Evolutionary conservation across 2,329 filamentous ascomycete species (phyloP).

Genomic region (Exophiala alcalophila): DNA sequence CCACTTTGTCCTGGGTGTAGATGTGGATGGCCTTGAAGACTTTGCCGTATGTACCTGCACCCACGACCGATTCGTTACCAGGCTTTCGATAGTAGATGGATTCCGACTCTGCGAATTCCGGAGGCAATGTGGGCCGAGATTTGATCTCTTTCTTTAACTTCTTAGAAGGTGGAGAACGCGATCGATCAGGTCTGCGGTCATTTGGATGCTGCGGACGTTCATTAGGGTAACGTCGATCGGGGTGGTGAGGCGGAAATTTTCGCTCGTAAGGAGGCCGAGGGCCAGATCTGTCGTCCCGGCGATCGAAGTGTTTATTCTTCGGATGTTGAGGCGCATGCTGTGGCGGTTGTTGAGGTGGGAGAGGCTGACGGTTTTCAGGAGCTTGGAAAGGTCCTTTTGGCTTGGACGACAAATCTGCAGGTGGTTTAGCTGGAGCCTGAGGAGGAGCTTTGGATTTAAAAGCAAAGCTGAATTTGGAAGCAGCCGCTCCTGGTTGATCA

Average conservation of each 20-base stretch:
- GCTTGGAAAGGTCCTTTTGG: constrained; percentile 41
- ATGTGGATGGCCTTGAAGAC: constrained; percentile 92
- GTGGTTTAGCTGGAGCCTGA: constrained; percentile 51
- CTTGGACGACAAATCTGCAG: constrained; percentile 48
- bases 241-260: constrained; percentile 36
- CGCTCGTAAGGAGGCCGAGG: constrained; percentile 34
- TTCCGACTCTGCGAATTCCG: constrained; percentile 73
- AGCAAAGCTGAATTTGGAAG: constrained; percentile 84
- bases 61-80: constrained; percentile 95
- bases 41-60: constrained; percentile 92
- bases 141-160: constrained; percentile 69
- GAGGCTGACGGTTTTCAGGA: constrained; percentile 37
- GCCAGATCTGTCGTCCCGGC: constrained; percentile 42
- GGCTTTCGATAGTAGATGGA: constrained; percentile 94
- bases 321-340: constrained; percentile 39
- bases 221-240: constrained; percentile 38
- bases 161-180: constrained; percentile 55
- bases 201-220: constrained; percentile 32
- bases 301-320: constrained; percentile 42
- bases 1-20: constrained; percentile 80
- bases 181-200: constrained; percentile 50
- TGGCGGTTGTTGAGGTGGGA: no score
- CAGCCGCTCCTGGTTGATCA: constrained; percentile 52
- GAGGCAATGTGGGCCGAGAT: constrained; percentile 64
- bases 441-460: constrained; percentile 75